Evolutionary conservation across 148 eudicot species (phyloP), one percentile per base, ranked within the genome.

Genomic region (Vaccinium myrtillus): DNA sequence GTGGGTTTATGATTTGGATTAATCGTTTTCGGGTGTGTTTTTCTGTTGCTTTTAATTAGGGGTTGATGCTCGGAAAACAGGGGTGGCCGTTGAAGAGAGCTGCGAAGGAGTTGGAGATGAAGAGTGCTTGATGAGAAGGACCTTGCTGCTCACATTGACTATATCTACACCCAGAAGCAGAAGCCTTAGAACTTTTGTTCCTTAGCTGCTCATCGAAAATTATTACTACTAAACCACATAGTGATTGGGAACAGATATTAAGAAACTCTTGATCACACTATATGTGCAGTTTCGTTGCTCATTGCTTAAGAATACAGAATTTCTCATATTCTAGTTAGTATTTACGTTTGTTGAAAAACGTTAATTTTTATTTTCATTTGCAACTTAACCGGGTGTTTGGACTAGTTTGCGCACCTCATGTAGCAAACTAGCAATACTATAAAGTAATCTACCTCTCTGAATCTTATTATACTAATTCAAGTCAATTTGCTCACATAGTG

Each of bases 121-220:
- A 56, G 93, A 91, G 82, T 91, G 93, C 58, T 91, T 91, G 78
- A 86, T 80, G 85, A 89, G 93, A 69, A 88, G 93, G 82, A 88
- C 91, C 86, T 89, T 11, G 86, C 53, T 53, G 91, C 93, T 85
- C 93, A 89, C 63, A 36, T 85, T 77, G 93, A 91, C 51, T 91
- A 91, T 16, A 91, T 91, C 32, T 91, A 91, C 59, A 91, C 93
- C 69, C 93, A 91, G 75, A 84, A 91, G 21, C 86, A 84, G 30
- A 91, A 91, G n/a, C 93, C 93, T 15, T 87, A 83, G 73, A 78
- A 19, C 27, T 21, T 27, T 30, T 30, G 16, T 23, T 75, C 54
- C 14, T 43, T 18, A 16, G 58, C 73, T 78, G 76, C 32, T 23
- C 23, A 15, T 32, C n/a, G 15, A 39, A 2, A 58, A 19, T 43